Conservation (phyloP, 2,329 filamentous ascomycete species). For the Davidsoniella virescens region DNA sequence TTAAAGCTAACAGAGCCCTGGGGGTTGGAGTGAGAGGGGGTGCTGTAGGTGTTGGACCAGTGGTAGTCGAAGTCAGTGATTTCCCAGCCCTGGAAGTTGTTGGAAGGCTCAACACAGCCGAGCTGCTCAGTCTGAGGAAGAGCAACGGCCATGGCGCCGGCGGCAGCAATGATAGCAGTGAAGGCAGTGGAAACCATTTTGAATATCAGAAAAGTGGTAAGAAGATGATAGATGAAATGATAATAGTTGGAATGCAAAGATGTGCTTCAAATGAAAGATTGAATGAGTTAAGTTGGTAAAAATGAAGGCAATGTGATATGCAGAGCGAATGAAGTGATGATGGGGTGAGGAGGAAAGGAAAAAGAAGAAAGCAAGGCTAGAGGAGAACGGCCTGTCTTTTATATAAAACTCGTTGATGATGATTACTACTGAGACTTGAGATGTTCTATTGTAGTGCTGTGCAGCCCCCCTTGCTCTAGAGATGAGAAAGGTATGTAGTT, state of each 20-base stretch:
- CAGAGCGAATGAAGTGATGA: conserved; percentile 4
- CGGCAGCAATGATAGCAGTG: conserved; percentile 3
- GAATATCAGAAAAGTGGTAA: conserved; percentile 1
- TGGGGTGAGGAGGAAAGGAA: conserved; percentile 8
- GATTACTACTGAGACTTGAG: neutral
- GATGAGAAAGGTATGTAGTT: neutral
- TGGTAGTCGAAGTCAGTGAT: conserved; percentile 31
- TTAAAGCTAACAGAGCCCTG: conserved; percentile 33
- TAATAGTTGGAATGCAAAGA: neutral
- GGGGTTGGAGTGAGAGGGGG: conserved; percentile 34
- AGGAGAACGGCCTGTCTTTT: neutral
- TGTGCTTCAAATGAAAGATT: neutral
- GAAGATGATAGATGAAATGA: neutral
- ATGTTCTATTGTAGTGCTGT: neutral
- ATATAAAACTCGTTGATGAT: neutral
- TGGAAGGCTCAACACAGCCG: conserved; percentile 16
- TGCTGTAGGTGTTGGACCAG: conserved; percentile 32
- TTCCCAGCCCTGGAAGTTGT: conserved; percentile 21
- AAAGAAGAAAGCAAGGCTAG: neutral
- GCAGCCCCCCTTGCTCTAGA: neutral
- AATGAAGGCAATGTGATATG: conserved; percentile 2
- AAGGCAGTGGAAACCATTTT: conserved; percentile 8
- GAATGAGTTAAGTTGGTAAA: neutral
- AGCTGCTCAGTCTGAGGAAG: conserved; percentile 6
- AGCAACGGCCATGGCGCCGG: conserved; percentile 8